These are phyloP conservation scores for Sarocladium brachiariae DNA, from an alignment of 2,329 filamentous ascomycete species.

Conservation along the genomic window DNA sequence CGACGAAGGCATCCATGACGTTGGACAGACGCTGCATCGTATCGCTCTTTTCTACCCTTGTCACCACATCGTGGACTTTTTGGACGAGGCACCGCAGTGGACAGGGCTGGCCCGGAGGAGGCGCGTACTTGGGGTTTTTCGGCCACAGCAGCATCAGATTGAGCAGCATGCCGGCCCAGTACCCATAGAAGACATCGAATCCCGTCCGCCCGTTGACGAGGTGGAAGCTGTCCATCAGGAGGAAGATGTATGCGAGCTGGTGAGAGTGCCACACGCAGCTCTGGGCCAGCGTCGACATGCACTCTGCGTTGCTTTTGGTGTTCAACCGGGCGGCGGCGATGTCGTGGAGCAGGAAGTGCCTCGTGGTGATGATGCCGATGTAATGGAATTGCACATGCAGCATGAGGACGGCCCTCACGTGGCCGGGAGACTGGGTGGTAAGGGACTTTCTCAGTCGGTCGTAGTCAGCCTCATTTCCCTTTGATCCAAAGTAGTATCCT, in stretches of 20 bases:
- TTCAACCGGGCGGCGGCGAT: conserved; percentile 11
- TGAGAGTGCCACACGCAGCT: conserved; percentile 24
- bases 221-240: conserved; percentile 25
- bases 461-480: conserved; percentile 15
- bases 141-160: conserved; percentile 16
- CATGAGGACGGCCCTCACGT: conserved; percentile 21
- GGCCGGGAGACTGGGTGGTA: not conserved
- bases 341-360: conserved; percentile 22
- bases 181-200: conserved; percentile 29
- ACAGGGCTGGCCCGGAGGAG: not conserved
- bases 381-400: conserved; percentile 27
- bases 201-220: conserved; percentile 27
- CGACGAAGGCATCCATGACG: conserved; percentile 21
- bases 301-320: not conserved
- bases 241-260: conserved; percentile 23
- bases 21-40: conserved; percentile 23
- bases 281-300: conserved; percentile 13
- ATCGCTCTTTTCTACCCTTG: conserved; percentile 20
- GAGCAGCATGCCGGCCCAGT: conserved; percentile 26
- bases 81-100: conserved; percentile 13
- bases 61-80: conserved; percentile 15
- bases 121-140: conserved; percentile 11
- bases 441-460: conserved; percentile 14
- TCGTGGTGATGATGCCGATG: conserved; percentile 24
- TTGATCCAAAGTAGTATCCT: not conserved